Percentiles rank a stretch among this genome's conserved stretches.
phyloP scores from a whole-genome alignment of 805 yeast genomes.

The Zygosaccharomyces pseudorouxii region DNA sequence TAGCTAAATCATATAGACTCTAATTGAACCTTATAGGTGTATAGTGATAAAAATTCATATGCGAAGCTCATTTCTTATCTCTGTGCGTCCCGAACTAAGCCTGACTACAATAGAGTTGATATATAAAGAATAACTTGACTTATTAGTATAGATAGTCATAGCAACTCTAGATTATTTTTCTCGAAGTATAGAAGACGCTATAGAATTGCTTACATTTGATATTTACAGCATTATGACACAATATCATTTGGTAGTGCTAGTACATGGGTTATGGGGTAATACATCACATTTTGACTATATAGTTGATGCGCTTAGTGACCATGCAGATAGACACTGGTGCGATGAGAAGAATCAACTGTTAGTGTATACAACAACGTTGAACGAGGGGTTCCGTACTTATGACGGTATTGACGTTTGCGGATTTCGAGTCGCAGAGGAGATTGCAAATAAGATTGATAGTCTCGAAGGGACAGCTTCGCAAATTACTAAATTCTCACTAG shows the following conservation, averaged over 20 bases:
- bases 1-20: background rate
- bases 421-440: conserved; percentile 64
- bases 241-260: conserved; percentile 55
- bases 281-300: conserved; percentile 62
- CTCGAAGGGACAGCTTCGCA: conserved; percentile 27
- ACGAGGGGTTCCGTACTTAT: conserved; percentile 70
- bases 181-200: background rate
- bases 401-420: conserved; percentile 90
- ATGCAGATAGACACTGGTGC: conserved; percentile 14
- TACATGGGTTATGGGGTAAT: conserved; percentile 77
- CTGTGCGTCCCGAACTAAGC: background rate
- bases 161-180: too few species aligned
- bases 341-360: conserved; percentile 19
- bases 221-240: conserved; percentile 4
- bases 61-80: too few species aligned
- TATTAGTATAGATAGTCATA: background rate
- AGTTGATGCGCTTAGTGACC: conserved; percentile 41
- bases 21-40: background rate
- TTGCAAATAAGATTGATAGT: conserved; percentile 38
- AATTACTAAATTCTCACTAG: conserved; percentile 64
- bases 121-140: background rate
- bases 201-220: background rate
- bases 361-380: conserved; percentile 42
- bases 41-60: too few species aligned
- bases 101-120: background rate